Base-by-base conservation (phyloP, 495 filamentous ascomycete genomes). In the Lasiosphaeria ovina region DNA sequence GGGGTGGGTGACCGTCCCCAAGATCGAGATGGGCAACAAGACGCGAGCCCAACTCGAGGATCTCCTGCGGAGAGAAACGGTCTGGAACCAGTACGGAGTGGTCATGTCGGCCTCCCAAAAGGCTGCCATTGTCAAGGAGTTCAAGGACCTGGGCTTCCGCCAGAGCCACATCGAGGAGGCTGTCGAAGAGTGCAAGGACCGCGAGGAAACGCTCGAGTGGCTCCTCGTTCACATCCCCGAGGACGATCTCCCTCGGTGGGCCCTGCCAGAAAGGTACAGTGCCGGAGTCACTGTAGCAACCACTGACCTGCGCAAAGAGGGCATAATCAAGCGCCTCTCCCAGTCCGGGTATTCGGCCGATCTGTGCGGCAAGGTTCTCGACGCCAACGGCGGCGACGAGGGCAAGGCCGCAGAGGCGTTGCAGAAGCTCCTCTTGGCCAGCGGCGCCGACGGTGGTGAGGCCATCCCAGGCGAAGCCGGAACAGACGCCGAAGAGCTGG, bases 171-270 rank as follows among this genome's bases (percentile, higher is more conserved):
- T 91, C 44, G 88, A 96, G 69, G 94, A 98, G 74, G 95, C 94
- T 8, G 83, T 89, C 1, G 84, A 82, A 34, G 86, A 90, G 65
- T 96, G 91, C 72, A 95, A 91, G 75, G 91, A 96, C 71, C 81
- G 86, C n/a, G 93, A 98, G 70, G 95, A 98, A 72, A 84, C 90
- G 11, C 77, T 98, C 7, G 83, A 85, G 65, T 98, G 94, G 94
- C 84, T 98, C 17, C 79, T 98, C 24, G 89, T 98, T 35, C 93
- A 98, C 73, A 90, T 98, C 17, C 95, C 94, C 3, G 94, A 98
- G 72, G 95, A 98, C 71, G 94, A 98, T 71, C 75, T 97, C 3
- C 94, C 94, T 0, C 72, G 80, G 16, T 96, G 93, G 91, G 88
- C 89, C 70, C 77, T 98, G 32, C 95, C 95, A 3, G 93, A 94